Percentiles rank a stretch among this genome's conserved stretches.
These are phyloP conservation scores for Nicotiana tabacum DNA, from an alignment of 257 asterid species.

Conservation along the genomic window DNA sequence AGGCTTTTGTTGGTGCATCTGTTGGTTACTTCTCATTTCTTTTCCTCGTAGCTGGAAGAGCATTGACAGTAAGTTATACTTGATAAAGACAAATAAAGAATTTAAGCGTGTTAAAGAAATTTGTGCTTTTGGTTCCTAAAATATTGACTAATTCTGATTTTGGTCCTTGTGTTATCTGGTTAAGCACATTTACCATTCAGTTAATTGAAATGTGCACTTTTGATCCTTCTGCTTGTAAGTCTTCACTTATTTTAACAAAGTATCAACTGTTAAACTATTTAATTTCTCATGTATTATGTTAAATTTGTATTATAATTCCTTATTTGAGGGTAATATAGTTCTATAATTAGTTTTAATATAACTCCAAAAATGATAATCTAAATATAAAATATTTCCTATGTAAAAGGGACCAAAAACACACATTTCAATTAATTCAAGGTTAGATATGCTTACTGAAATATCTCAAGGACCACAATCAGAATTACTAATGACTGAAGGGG, in stretches of 20 bases:
- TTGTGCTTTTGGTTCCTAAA: background rate
- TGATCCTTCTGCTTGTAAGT: constrained; percentile 1
- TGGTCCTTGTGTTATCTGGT: background rate
- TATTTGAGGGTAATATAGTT: background rate
- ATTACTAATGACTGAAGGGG: background rate
- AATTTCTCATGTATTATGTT: too few species aligned
- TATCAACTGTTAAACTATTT: background rate
- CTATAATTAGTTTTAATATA: background rate
- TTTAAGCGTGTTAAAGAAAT: background rate
- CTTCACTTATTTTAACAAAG: background rate
- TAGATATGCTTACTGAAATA: background rate
- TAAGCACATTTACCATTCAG: constrained; percentile 1
- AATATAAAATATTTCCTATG: background rate
- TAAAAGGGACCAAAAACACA: background rate
- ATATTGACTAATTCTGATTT: background rate
- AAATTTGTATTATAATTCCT: too few species aligned
- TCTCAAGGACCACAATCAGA: background rate
- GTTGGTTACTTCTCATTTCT: constrained; percentile 99
- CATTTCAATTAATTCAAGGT: background rate
- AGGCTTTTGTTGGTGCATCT: constrained; percentile 95
- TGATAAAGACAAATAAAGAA: background rate
- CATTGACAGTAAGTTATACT: constrained; percentile 80
- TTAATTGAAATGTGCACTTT: background rate
- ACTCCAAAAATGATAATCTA: background rate
- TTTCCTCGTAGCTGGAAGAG: constrained; percentile 95